Conservation (phyloP, 108 stramenopile genomes). For the Fragilariopsis cylindrus region DNA sequence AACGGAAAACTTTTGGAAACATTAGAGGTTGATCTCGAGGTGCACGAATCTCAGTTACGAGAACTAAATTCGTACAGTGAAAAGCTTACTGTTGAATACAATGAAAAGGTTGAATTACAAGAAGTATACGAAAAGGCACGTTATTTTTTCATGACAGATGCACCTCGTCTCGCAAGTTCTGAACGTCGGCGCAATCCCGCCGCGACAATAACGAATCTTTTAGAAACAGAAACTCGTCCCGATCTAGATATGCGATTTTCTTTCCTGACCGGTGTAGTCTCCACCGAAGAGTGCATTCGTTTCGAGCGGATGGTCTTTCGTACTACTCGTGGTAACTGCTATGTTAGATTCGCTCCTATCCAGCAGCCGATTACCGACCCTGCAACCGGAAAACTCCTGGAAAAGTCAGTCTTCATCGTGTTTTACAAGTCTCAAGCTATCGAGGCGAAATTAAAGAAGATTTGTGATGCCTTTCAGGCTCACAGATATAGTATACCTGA, state of each 20-base stretch:
- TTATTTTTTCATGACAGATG: conserved; percentile 89
- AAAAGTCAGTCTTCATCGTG: conserved; percentile 96
- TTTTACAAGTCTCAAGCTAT: conserved; percentile 95
- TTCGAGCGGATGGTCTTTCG: conserved; percentile 99
- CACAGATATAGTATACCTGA: conserved; percentile 94
- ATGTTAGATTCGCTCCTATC: conserved; percentile 94
- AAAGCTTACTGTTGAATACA: conserved; percentile 95
- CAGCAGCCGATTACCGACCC: conserved; percentile 91
- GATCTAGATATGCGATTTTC: conserved; percentile 95
- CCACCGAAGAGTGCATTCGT: conserved; percentile 85
- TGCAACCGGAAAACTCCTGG: conserved; percentile 66
- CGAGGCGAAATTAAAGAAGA: conserved; percentile 95
- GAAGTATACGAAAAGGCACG: conserved; percentile 95
- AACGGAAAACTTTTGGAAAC: conserved; percentile 81
- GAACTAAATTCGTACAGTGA: conserved; percentile 94
- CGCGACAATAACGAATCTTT: conserved; percentile 11
- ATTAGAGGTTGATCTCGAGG: conserved; percentile 90
- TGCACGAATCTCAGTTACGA: conserved; percentile 87
- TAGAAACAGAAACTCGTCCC: conserved; percentile 54
- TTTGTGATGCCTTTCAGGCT: conserved; percentile 95
- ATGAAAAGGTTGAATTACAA: conserved; percentile 95
- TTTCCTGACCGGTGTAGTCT: conserved; percentile 92
- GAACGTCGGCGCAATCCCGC: conserved; percentile 52
- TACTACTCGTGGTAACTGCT: conserved; percentile 95
- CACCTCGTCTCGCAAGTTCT: conserved; percentile 81